These are phyloP conservation scores for Candida germanica DNA, from an alignment of 805 yeast species.

Conservation along the genomic window DNA sequence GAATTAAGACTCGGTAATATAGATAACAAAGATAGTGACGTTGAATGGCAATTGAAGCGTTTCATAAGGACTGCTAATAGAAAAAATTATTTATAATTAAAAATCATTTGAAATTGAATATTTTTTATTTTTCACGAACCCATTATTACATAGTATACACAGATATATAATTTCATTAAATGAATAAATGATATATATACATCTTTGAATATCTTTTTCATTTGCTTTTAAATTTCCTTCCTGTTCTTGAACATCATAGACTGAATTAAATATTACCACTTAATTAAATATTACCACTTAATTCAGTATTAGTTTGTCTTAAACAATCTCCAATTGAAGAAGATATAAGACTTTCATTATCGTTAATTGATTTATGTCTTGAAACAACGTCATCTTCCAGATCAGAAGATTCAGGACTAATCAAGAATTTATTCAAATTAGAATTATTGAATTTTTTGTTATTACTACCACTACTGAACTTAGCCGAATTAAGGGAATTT, in stretches of 20 bases:
- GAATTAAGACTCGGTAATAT: conserved; percentile 86
- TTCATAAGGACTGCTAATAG: conserved; percentile 94
- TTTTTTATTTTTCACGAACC: conserved; percentile 5
- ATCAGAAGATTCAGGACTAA: conserved; percentile 27
- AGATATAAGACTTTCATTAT: conserved; percentile 36
- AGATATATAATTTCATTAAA: no score
- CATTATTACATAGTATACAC: conserved; percentile 11
- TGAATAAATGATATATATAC: conserved; percentile 10
- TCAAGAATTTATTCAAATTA: conserved; percentile 19
- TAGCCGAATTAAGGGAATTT: conserved; percentile 13
- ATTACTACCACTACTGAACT: conserved; percentile 1
- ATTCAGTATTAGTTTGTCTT: conserved; percentile 37
- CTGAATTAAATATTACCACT: no score
- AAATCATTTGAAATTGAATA: background rate
- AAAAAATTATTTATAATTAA: conserved; percentile 68
- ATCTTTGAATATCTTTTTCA: background rate
- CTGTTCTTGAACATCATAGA: no score
- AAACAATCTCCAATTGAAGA: conserved; percentile 40
- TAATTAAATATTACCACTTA: conserved; percentile 16
- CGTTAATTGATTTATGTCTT: conserved; percentile 16
- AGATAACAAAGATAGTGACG: conserved; percentile 94
- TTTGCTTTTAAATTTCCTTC: no score
- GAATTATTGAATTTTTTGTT: conserved; percentile 10
- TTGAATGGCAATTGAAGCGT: conserved; percentile 95
- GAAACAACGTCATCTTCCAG: conserved; percentile 18